Evolutionary conservation across 176 grass and related monocot species (phyloP), one percentile per base, ranked within the genome.

Genomic region (Juncus inflexus): DNA sequence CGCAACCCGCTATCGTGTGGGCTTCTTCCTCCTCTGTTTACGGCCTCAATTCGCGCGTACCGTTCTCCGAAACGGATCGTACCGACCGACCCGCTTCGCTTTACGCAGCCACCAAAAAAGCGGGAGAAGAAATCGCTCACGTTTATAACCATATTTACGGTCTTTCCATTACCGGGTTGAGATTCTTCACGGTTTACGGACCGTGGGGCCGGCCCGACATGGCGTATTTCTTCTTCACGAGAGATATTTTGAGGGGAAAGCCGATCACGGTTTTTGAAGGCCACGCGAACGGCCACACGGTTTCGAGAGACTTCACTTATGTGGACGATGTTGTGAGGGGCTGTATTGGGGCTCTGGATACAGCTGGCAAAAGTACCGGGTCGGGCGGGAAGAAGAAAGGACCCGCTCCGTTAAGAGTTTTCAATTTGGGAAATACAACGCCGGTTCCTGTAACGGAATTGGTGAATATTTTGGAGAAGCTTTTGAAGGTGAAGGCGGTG

Each of bases 121-220:
- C 84, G 0, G 89, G 89, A 5, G 89, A 94, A 78, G 89, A 94
- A 80, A 94, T 94, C 50, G 81, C 89, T 56, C 89, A 94, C 72
- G 89, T 82, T 63, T 94, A 94, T 79, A 94, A 94, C 85, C 84
- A 87, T 64, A 91, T 91, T 74, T 91, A 91, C 35, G 88, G 88
- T 2, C 88, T 91, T 42, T 91, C 88, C 12, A 80, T 91, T 58
- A 91, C 88, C 1, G 88, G 83, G 3, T 81, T 91, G 39, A 74
- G 88, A 3, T 91, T 91, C 49, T 91, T 91, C 52, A 87, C 88
- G 36, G 88, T 91, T 0, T 87, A 91, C n/a, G 88, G 88, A 9
- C 88, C 88, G 3, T 91, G 88, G 84, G 88, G 88, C 37, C 83
- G 88, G 51, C 88, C 88, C 0, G 87, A 90, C 53, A 90, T 90